phyloP scores from a whole-genome alignment of 2,329 filamentous ascomycete species.

The Alternaria infectoria region DNA sequence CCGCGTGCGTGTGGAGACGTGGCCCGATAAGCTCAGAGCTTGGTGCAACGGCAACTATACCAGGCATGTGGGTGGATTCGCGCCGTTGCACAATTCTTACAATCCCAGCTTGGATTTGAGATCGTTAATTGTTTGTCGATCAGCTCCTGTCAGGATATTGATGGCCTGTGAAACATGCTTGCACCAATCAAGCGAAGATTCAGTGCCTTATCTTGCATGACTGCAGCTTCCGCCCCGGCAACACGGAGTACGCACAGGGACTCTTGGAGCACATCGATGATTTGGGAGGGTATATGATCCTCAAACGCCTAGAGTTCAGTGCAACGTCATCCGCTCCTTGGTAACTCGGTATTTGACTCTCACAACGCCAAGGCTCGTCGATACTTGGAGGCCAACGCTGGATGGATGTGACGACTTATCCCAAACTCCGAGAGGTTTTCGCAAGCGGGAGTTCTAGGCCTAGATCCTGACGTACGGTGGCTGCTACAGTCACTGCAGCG shows the following conservation, averaged over 20 bases:
- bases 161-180: constrained; percentile 9
- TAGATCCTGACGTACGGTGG: constrained; percentile 6
- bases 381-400: not conserved
- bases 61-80: not conserved
- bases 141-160: constrained; percentile 7
- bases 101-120: not conserved
- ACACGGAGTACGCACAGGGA: not conserved
- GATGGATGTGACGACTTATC: not conserved
- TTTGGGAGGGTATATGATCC: not conserved
- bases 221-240: not conserved
- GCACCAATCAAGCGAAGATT: constrained; percentile 23
- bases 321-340: constrained; percentile 12
- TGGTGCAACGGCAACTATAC: not conserved
- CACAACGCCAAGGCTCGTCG: not conserved
- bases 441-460: not conserved
- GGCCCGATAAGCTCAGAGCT: constrained; percentile 1
- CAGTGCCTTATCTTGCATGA: constrained; percentile 51
- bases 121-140: constrained; percentile 7
- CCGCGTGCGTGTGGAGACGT: constrained; percentile 4
- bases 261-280: not conserved
- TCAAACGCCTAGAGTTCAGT: not conserved
- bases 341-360: not conserved
- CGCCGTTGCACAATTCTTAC: not conserved
- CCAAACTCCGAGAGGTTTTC: not conserved
- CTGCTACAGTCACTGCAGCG: constrained; percentile 9